Evolutionary conservation across 2,329 filamentous ascomycete genomes (phyloP), one percentile per base, ranked within the genome.

Genomic region (Dactylella cylindrospora): DNA sequence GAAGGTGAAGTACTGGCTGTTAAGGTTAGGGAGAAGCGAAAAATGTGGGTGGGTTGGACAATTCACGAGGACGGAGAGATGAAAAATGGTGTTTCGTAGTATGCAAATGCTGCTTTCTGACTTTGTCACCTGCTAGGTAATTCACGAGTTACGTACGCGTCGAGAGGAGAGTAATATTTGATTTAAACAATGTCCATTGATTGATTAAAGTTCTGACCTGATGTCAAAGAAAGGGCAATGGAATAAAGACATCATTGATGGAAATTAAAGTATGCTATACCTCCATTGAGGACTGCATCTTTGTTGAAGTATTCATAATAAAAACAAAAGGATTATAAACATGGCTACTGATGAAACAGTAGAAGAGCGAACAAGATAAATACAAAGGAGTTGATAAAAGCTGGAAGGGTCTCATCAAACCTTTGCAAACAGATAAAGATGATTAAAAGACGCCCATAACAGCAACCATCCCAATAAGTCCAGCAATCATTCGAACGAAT

Each of bases 231-330:
- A n/a, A n/a, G n/a, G n/a, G n/a, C n/a, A n/a, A n/a, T n/a, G n/a
- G n/a, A n/a, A n/a, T n/a, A n/a, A n/a, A n/a, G n/a, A 19, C 32
- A 38, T 38, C 40, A 33, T 4, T 12, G 12, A 38, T 15, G 8
- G 15, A 50, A 50, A 25, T 20, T 20, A 23, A 28, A 50, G 50
- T 53, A 41, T 39, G 49, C 55, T 53, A 61, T 61, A 47, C 55
- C 55, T 61, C 55, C 41, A 38, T 5, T 49, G 55, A 61, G 55
- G 55, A 61, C 55, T 45, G 55, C 31, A 29, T 41, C 36, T 43
- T 61, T 55, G 28, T 43, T 23, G 22, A 59, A 10, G 33, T 35
- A 50, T 50, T 43, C 19, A 41, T 46, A 20, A 41, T 23, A 28
- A 51, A 35, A 41, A 41, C 20, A 25, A 41, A 51, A 33, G 20